A percentile compares a stretch with the other conserved stretches of the same genome.
phyloP scores from a whole-genome alignment of 169 alveolate genomes.

The Eimeria falciformis region DNA sequence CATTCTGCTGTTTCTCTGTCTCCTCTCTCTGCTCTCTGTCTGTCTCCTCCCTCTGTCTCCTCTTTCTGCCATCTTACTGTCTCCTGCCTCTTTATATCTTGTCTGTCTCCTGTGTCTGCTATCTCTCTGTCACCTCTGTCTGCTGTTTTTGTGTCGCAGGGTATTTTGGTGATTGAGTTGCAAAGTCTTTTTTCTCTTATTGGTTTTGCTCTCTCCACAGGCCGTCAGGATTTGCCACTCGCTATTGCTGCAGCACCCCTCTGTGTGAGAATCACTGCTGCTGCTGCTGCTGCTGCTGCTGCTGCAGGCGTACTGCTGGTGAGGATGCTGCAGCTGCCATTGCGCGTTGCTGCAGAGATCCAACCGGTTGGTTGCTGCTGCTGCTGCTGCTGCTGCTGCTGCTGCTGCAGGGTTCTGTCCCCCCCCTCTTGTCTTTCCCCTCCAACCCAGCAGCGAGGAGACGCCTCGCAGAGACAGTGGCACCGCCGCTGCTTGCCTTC shows the following conservation, averaged over 20 bases:
- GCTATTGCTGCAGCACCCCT: constrained; percentile 53
- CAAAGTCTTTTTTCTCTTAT: not conserved
- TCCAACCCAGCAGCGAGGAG: constrained; percentile 3
- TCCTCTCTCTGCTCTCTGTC: too few relatives aligned
- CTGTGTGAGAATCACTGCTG: constrained; percentile 3
- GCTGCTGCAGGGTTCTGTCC: constrained; percentile 46
- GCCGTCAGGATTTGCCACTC: not conserved
- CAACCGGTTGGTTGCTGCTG: not conserved
- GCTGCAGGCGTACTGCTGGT: constrained; percentile 4
- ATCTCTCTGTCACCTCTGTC: not conserved
- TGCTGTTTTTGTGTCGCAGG: not conserved
- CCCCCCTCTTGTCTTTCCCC: constrained; percentile 54
- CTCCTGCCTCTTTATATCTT: not conserved
- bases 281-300: constrained; percentile 46
- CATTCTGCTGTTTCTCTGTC: too few relatives aligned
- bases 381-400: constrained; percentile 53
- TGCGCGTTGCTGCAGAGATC: constrained; percentile 14
- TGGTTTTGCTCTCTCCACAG: not conserved
- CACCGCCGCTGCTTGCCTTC: constrained; percentile 30
- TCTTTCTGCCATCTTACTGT: not conserved
- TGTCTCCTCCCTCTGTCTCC: not conserved
- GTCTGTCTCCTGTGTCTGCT: not conserved
- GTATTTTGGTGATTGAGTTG: not conserved
- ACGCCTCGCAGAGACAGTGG: not conserved
- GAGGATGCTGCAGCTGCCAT: not conserved